Base-by-base conservation (phyloP, 306 rosid species). In the Acacia confusa region DNA sequence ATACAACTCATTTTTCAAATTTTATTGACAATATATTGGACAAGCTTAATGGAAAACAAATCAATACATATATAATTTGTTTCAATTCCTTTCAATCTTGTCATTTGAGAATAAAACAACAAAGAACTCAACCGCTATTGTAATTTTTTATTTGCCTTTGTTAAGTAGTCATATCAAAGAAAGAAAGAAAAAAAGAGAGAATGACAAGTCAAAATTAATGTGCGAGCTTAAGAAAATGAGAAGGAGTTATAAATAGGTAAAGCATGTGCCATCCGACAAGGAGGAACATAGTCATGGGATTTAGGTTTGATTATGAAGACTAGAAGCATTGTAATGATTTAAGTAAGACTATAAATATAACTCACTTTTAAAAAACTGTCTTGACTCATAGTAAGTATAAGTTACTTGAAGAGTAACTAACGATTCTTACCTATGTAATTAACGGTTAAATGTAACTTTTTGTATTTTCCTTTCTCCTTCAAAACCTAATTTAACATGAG, bases 191-290 rank as follows among this genome's bases (percentile, higher is more conserved):
- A 30, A 24, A 11, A 25, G 4, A 61, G 28, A 14, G 68, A 61
- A 61, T 14, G 8, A 61, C 0, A 61, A 28, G 69, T 63, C 69
- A 63, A 63, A 28, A 15, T 6, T 28, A 63, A 63, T 13, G n/a
- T 28, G 15, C 15, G 38, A 15, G 69, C 6, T 58, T 9, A 58
- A 58, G 32, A 25, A 58, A 58, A 17, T 3, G 27, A 9, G 32
- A 34, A 4, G 32, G 17, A 4, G 10, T 30, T 28, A 28, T 30
- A 28, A 28, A 64, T 30, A 32, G 20, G 40, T 32, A 65, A 65
- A 27, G 40, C 70, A 69, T 41, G 74, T 69, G 74, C 17, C 32
- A 40, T 69, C 74, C 52, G 52, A 69, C 74, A 69, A 38, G 72
- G 27, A 11, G 4, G 47, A n/a, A 69, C 52, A 40, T 69, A 69